These are phyloP conservation scores for Suillus occidentalis DNA, from an alignment of 768 basidiomycete genomes.

Conservation along the genomic window DNA sequence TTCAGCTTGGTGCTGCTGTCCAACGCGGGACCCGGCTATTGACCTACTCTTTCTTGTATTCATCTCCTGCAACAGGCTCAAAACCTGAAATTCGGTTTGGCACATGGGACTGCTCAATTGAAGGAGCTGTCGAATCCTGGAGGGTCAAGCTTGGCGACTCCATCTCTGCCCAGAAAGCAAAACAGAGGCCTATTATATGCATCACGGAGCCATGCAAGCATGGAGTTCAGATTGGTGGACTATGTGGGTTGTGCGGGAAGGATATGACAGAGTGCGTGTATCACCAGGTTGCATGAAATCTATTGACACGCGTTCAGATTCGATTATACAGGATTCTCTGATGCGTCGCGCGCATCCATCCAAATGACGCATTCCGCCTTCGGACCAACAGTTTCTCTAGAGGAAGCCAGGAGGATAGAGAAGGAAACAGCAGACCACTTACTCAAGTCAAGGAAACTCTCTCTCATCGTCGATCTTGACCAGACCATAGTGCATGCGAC, in stretches of 20 bases:
- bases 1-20: conserved; percentile 44
- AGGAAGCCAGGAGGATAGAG: conserved; percentile 90
- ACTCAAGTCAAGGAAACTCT: conserved; percentile 73
- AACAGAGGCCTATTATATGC: conserved; percentile 58
- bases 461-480: conserved; percentile 97
- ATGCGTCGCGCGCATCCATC: conserved; percentile 83
- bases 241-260: conserved; percentile 94
- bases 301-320: conserved; percentile 41
- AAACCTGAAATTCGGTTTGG: conserved; percentile 74
- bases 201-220: conserved; percentile 95
- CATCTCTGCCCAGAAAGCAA: conserved; percentile 57
- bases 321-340: conserved; percentile 88
- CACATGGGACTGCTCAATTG: conserved; percentile 87
- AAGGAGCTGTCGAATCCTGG: conserved; percentile 78
- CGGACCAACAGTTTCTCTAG: conserved; percentile 87
- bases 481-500: conserved; percentile 99
- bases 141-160: conserved; percentile 63
- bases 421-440: conserved; percentile 79
- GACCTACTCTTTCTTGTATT: conserved; percentile 78
- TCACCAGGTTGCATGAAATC: conserved; percentile 8
- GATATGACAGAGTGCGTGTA: conserved; percentile 84
- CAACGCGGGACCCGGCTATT: conserved; percentile 76
- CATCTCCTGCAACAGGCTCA: conserved; percentile 43
- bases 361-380: conserved; percentile 94
- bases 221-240: conserved; percentile 86